These are phyloP conservation scores for Aspergillus avenaceus DNA, from an alignment of 495 filamentous ascomycete genomes.

Conservation along the genomic window DNA sequence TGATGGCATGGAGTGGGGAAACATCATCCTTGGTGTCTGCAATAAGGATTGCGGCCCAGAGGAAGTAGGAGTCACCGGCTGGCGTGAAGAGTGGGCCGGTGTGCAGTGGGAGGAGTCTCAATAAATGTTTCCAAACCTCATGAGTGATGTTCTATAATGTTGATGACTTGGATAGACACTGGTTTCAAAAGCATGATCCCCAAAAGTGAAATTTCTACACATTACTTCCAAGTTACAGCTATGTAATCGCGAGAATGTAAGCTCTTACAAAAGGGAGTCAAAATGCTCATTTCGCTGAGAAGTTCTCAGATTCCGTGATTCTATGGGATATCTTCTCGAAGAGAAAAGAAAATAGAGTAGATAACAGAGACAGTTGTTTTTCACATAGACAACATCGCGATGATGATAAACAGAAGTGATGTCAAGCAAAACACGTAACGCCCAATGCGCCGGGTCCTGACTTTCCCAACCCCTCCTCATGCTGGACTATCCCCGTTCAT, in stretches of 20 bases:
- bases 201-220: too few species aligned
- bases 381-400: slow-evolving; percentile 6
- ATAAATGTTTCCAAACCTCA: background rate
- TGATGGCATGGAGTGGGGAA: slow-evolving; percentile 97
- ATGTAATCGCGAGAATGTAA: too few species aligned
- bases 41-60: slow-evolving; percentile 59
- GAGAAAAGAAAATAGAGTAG: background rate
- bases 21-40: slow-evolving; percentile 87
- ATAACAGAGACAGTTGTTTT: slow-evolving; percentile 2
- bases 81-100: slow-evolving; percentile 91
- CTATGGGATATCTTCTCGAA: slow-evolving; percentile 5
- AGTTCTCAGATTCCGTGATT: slow-evolving; percentile 3
- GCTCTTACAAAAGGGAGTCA: background rate
- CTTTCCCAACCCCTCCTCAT: slow-evolving; percentile 25
- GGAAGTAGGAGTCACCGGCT: slow-evolving; percentile 53
- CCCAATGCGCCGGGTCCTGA: slow-evolving; percentile 27
- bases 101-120: slow-evolving; percentile 93
- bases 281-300: background rate
- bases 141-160: slow-evolving; percentile 2
- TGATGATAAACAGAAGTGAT: slow-evolving; percentile 16
- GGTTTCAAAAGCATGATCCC: too few species aligned
- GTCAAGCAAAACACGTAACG: slow-evolving; percentile 28
- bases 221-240: too few species aligned
- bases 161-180: background rate
- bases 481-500: slow-evolving; percentile 24